Percentiles rank a stretch among this genome's conserved stretches.
These are phyloP conservation scores for Lasiodiplodia theobromae DNA, from an alignment of 2,329 filamentous ascomycete genomes.

Conservation along the genomic window DNA sequence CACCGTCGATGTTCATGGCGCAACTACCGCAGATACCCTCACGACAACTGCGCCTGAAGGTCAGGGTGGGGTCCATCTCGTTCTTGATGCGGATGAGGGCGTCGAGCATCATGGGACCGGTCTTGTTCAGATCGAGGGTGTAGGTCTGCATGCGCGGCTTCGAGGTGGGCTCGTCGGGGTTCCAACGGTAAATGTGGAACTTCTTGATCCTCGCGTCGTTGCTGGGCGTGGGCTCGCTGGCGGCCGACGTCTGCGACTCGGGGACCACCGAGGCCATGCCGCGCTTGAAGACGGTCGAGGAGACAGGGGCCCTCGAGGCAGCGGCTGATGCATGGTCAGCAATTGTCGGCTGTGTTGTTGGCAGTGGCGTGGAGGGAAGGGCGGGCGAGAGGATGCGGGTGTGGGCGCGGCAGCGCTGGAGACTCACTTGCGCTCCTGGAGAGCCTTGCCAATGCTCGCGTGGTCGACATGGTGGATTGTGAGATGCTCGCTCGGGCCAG, in stretches of 20 bases:
- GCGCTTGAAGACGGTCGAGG: conserved; percentile 39
- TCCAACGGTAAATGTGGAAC: conserved; percentile 99
- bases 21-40: conserved; percentile 99
- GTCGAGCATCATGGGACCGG: conserved; percentile 97
- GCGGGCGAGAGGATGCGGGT: conserved; percentile 24
- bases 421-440: conserved; percentile 46
- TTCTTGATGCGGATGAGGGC: conserved; percentile 99
- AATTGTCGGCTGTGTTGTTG: conserved; percentile 6
- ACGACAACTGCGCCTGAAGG: conserved; percentile 93
- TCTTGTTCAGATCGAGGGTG: conserved; percentile 97
- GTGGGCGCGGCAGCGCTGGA: neutral
- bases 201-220: conserved; percentile 77
- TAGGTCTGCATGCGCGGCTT: conserved; percentile 98
- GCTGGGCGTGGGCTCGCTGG: conserved; percentile 66
- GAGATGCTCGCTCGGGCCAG: conserved; percentile 16
- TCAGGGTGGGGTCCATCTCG: conserved; percentile 94
- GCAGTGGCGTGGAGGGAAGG: neutral
- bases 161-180: conserved; percentile 86
- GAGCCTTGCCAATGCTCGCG: conserved; percentile 48
- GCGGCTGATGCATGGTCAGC: conserved; percentile 33
- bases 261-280: conserved; percentile 51
- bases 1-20: conserved; percentile 99
- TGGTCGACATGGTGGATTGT: conserved; percentile 42
- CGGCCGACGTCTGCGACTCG: conserved; percentile 64
- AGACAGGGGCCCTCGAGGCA: conserved; percentile 44